Evolutionary conservation across 208 protist species (phyloP).

Genomic region (Wallacemonas sp.): DNA sequence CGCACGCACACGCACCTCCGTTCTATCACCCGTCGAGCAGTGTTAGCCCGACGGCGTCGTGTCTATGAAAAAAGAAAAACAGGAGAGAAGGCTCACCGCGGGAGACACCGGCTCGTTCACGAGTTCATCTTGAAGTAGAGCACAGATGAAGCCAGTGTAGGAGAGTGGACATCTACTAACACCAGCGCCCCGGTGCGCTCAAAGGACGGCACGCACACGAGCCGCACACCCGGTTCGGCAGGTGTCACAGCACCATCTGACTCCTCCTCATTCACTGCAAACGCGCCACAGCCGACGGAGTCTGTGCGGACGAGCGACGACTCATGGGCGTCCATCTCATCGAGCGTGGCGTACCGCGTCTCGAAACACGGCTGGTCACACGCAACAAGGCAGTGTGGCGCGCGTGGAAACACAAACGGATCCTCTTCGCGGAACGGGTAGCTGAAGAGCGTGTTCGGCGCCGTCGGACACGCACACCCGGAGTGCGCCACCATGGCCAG

Average conservation of each 20-base stretch:
- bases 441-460: slow-evolving; percentile 91
- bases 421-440: slow-evolving; percentile 87
- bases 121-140: slow-evolving; percentile 14
- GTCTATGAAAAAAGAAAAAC: background rate
- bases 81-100: background rate
- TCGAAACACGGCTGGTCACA: slow-evolving; percentile 84
- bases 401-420: slow-evolving; percentile 77
- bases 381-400: slow-evolving; percentile 85
- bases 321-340: slow-evolving; percentile 17
- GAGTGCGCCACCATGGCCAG: slow-evolving; percentile 73
- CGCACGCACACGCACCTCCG: too few relatives aligned
- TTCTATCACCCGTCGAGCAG: too few relatives aligned
- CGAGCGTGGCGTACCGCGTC: slow-evolving; percentile 54
- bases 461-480: slow-evolving; percentile 85
- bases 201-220: slow-evolving; percentile 83
- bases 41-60: too few relatives aligned
- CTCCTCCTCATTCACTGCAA: slow-evolving; percentile 14
- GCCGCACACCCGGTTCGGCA: slow-evolving; percentile 45
- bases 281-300: background rate
- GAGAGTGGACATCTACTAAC: slow-evolving; percentile 78
- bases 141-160: slow-evolving; percentile 45
- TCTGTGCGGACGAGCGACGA: slow-evolving; percentile 8
- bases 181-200: slow-evolving; percentile 52
- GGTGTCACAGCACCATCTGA: background rate
- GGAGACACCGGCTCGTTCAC: background rate